Evolutionary conservation across 1,284 basidiomycete species (phyloP).

Genomic region (Rhodofomes roseus): DNA sequence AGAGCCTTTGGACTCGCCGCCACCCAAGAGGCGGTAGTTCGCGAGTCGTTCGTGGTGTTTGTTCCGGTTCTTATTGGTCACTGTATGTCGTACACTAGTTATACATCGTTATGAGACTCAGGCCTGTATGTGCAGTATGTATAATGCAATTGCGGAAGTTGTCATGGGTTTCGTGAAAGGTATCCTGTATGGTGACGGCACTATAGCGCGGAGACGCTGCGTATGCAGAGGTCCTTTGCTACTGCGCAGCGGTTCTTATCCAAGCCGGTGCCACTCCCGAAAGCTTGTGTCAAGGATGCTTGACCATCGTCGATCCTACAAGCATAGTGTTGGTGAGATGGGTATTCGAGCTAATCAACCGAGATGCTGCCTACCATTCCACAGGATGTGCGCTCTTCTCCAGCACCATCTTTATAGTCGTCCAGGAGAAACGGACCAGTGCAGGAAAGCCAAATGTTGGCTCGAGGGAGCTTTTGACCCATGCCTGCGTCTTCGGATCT

Average conservation of each 20-base stretch:
- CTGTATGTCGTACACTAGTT: background rate
- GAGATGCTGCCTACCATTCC: conserved; percentile 60
- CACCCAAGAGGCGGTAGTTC: conserved; percentile 37
- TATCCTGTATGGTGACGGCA: background rate
- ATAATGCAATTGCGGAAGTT: background rate
- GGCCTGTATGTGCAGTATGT: background rate
- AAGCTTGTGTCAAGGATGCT: conserved; percentile 70
- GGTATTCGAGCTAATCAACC: no score
- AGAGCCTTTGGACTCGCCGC: conserved; percentile 46
- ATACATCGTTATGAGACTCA: background rate
- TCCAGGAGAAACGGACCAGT: conserved; percentile 94
- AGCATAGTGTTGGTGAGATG: background rate
- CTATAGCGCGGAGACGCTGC: conserved; percentile 53
- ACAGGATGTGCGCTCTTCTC: conserved; percentile 78
- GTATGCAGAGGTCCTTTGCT: conserved; percentile 68
- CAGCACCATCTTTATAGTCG: conserved; percentile 84
- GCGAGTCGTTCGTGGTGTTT: no score
- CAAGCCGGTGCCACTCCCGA: conserved; percentile 60
- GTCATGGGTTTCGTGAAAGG: background rate
- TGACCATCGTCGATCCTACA: conserved; percentile 79
- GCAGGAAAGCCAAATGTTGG: conserved; percentile 92
- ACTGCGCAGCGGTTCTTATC: conserved; percentile 69
- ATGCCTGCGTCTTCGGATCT: conserved; percentile 93
- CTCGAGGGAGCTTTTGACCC: conserved; percentile 76
- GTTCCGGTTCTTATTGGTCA: background rate